Conservation (phyloP, 306 rosid species). For the Luffa acutangula region DNA sequence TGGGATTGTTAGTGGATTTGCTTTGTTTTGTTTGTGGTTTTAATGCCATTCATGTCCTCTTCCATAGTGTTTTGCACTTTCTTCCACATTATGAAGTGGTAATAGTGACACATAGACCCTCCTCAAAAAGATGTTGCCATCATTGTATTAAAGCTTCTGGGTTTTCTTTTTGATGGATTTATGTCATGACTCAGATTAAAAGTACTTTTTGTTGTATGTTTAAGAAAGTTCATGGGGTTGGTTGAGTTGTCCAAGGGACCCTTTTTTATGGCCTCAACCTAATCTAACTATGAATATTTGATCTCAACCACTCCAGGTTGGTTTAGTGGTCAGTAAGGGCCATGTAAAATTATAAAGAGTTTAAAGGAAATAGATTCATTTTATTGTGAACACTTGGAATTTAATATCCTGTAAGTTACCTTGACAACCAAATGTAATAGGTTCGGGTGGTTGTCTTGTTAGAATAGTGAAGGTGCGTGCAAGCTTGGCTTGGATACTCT, state of each 20-base stretch:
- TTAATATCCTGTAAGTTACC: neutral
- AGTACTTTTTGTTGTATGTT: neutral
- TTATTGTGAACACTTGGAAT: neutral
- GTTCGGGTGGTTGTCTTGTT: no score
- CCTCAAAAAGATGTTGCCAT: neutral
- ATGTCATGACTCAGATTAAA: neutral
- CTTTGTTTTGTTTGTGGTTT: neutral
- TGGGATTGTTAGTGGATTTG: neutral
- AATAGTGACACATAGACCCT: neutral
- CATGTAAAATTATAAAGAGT: no score
- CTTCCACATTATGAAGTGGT: conserved; percentile 3
- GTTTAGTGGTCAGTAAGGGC: neutral
- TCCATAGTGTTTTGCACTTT: conserved; percentile 3
- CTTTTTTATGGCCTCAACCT: neutral
- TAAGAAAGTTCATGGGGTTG: neutral
- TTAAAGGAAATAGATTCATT: neutral
- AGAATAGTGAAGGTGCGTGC: no score
- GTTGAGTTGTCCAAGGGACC: neutral
- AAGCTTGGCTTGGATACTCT: no score
- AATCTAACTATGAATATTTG: neutral
- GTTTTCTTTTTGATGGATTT: neutral
- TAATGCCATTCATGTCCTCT: neutral
- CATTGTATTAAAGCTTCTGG: neutral
- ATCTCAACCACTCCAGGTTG: neutral
- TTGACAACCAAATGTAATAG: neutral